Evolutionary conservation across 805 yeast genomes (phyloP).

Genomic region (Wickerhamiella siamensis): DNA sequence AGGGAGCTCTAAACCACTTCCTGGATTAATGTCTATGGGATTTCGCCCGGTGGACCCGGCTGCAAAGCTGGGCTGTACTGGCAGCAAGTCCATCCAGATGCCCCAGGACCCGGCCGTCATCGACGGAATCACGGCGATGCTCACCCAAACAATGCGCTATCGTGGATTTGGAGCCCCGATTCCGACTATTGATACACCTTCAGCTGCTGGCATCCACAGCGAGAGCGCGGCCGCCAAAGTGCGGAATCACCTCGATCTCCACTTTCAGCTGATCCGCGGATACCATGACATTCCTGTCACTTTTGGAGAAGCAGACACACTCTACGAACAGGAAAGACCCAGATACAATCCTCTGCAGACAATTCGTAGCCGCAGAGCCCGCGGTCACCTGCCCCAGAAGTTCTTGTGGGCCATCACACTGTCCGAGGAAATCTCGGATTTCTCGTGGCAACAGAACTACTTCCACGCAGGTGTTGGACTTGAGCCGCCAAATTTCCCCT

Average conservation of each 20-base stretch:
- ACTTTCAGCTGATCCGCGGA: slow-evolving; percentile 16
- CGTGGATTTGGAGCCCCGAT: background rate
- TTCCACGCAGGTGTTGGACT: background rate
- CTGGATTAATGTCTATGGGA: background rate
- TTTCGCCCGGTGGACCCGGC: background rate
- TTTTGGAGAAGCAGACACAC: background rate
- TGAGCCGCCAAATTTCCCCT: background rate
- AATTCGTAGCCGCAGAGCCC: slow-evolving; percentile 48
- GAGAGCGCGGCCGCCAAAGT: slow-evolving; percentile 13
- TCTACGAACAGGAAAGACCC: background rate
- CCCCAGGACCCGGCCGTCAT: background rate
- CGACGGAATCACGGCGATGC: background rate
- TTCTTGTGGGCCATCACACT: slow-evolving; percentile 18
- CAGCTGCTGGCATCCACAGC: background rate
- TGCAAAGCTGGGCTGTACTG: background rate
- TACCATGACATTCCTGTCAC: slow-evolving; percentile 8
- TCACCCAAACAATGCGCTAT: background rate
- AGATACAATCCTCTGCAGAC: slow-evolving; percentile 66
- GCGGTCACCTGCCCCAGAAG: slow-evolving; percentile 1
- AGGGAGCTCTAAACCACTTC: background rate
- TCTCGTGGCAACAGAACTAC: slow-evolving; percentile 12
- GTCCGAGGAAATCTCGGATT: slow-evolving; percentile 18
- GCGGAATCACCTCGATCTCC: slow-evolving; percentile 22
- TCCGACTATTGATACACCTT: background rate
- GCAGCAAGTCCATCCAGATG: background rate